These are phyloP conservation scores for Ilyonectria mors-panacis DNA, from an alignment of 2,329 filamentous ascomycete species.

Conservation along the genomic window DNA sequence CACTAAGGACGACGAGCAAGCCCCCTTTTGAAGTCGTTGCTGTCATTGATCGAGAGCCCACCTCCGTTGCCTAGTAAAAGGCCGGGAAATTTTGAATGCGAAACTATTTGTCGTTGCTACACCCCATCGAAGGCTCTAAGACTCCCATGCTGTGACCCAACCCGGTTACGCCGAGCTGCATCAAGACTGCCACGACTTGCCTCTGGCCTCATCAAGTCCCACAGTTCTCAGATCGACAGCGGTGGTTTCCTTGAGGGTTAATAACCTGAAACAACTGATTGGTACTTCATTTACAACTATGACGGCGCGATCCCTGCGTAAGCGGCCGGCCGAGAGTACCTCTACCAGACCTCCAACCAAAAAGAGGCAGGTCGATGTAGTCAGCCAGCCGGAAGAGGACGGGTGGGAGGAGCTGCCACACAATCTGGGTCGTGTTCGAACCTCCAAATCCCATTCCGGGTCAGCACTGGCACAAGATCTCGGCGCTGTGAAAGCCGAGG, in stretches of 20 bases:
- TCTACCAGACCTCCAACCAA: background rate
- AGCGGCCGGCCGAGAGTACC: background rate
- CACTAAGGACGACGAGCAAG: background rate
- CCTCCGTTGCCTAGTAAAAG: background rate
- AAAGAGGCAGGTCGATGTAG: background rate
- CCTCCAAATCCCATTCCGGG: background rate
- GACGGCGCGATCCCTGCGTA: slow-evolving; percentile 18
- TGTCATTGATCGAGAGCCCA: background rate
- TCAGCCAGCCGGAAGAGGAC: background rate
- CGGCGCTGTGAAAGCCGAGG: background rate
- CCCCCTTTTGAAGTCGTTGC: background rate
- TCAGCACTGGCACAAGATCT: background rate
- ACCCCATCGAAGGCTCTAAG: background rate
- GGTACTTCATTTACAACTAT: background rate
- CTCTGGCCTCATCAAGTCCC: background rate
- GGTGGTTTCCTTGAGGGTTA: slow-evolving; percentile 10
- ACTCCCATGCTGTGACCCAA: background rate
- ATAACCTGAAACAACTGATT: background rate
- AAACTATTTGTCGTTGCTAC: background rate
- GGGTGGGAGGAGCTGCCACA: slow-evolving; percentile 20
- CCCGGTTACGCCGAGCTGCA: background rate
- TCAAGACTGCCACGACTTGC: background rate
- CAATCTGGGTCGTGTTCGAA: slow-evolving; percentile 21
- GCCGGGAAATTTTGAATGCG: background rate
- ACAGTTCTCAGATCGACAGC: slow-evolving; percentile 16